Evolutionary conservation across 1,139 yeast species (phyloP), one percentile per base, ranked within the genome.

Genomic region (Yamadazyma triangularis): DNA sequence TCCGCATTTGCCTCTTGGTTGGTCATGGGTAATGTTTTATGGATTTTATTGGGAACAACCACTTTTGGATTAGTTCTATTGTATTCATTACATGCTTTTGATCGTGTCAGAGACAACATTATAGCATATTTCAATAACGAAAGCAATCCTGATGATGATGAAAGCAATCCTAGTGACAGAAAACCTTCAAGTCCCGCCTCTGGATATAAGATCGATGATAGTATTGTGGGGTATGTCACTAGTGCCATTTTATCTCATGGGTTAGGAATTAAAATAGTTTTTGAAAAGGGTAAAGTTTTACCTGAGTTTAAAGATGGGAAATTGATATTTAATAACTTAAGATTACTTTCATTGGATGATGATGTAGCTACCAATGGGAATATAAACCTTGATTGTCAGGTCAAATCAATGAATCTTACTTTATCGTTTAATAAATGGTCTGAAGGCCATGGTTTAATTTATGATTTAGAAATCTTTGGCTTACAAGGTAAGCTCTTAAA

Each of bases 351-450:
- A 4, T 45, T 41, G 3, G 44, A 38, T 22, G n/a, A n/a, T n/a
- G 20, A 18, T 18, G 9, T 7, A 7, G 40, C 43, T 9, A 48
- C 41, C n/a, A 45, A 38, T 13, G 31, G 41, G 8, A 38, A 36
- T 13, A 41, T 63, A 24, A 42, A 42, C 12, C 58, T 67, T 21
- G 52, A 59, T 8, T 67, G 79, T 19, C 57, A 56, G n/a, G 62
- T 80, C 18, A 74, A 78, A 32, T 67, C 75, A 12, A 58, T 80
- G 39, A 77, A 75, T 39, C 48, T 81, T 25, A 71, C 82, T 0
- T 56, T 82, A 14, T 77, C 84, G 1, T 73, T 82, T 39, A 65
- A 68, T 27, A 82, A 82, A 51, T 82, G 89, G 89, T 66, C 77
- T 30, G 73, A 73, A 36, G 81, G 87, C 0, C 68, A 70, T 28